Evolutionary conservation across 164 flowering plant species (phyloP).

Genomic region (Dillenia suffruticosa): DNA sequence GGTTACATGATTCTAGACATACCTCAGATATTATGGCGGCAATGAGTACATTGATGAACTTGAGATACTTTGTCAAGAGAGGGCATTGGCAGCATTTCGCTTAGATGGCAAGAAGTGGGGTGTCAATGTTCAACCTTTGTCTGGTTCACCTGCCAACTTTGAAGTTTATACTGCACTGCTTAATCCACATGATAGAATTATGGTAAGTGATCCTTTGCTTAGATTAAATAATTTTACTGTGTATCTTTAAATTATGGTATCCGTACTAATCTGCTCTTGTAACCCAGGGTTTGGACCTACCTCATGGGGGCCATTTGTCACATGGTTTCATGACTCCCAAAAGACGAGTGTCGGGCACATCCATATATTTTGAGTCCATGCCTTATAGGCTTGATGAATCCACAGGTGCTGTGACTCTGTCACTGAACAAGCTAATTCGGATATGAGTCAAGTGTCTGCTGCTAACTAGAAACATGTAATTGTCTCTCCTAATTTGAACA

Average conservation of each 20-base stretch:
- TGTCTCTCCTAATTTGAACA: constrained; percentile 15
- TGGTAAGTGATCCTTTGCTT: constrained; percentile 38
- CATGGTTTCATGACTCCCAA: constrained; percentile 98
- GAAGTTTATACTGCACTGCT: constrained; percentile 92
- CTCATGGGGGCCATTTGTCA: constrained; percentile 95
- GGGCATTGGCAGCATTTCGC: constrained; percentile 84
- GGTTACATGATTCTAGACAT: not conserved
- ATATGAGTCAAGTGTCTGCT: not conserved
- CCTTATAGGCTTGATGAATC: constrained; percentile 89
- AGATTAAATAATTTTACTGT: not conserved
- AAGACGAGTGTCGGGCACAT: constrained; percentile 87
- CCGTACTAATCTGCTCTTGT: constrained; percentile 5
- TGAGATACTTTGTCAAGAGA: constrained; percentile 77
- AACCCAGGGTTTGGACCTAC: constrained; percentile 82
- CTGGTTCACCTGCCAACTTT: constrained; percentile 98
- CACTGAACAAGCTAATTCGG: not conserved
- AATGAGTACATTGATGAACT: constrained; percentile 92
- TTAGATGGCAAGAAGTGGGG: constrained; percentile 84
- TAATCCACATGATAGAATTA: constrained; percentile 88
- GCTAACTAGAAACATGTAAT: not conserved
- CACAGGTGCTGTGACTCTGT: constrained; percentile 45
- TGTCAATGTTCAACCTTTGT: constrained; percentile 95
- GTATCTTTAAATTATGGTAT: not conserved
- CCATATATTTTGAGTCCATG: constrained; percentile 92
- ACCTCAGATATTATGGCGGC: constrained; percentile 85